Base-by-base conservation (phyloP, 2,329 filamentous ascomycete species). In the Trichothecium roseum region DNA sequence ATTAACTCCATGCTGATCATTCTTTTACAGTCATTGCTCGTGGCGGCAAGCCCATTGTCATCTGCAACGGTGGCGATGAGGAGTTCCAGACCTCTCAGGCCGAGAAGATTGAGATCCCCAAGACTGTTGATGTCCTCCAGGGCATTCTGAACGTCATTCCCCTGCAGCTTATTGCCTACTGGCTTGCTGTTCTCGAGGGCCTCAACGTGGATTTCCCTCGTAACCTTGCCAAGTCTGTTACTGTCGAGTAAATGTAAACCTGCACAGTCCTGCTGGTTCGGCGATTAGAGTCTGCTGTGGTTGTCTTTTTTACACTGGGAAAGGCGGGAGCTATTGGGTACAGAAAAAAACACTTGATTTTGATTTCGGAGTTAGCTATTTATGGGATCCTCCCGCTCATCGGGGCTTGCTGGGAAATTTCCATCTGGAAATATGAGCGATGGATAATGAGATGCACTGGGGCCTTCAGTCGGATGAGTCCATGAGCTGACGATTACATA, bases 181-280 rank as follows among this genome's bases (percentile, higher is more conserved):
- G 91, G 89, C 78, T 98, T 45, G 91, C 91, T 37, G 89, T 98
- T 52, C 82, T 83, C 47, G 91, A 94, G 69, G 89, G 88, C 35
- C 71, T 95, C 47, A 96, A 98, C 59, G 91, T 98, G 41, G 91
- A 98, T 60, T 96, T 96, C 78, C 91, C 91, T 39, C 83, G 91
- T 55, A 98, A 98, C 71, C 68, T 98, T 66, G 91, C 91, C 61
- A 98, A 98, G 78, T 94, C 87, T 44, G 91, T 98, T 45, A 98
- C 91, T 45, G 91, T 98, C 49, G 91, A 98, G 77, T 98, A 89
- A 71, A 55, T 13, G 31, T 7, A 20, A 10, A 9, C 18, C n/a
- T 27, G 9, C 18, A 13, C n/a, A 10, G 6, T 6, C 6, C 20
- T 24, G 20, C 20, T 30, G 28, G 28, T 30, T 37, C 30, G 43